Percentiles rank a stretch among this genome's conserved stretches.
Conservation (phyloP, 306 rosid species). For the Albizia julibrissin region DNA sequence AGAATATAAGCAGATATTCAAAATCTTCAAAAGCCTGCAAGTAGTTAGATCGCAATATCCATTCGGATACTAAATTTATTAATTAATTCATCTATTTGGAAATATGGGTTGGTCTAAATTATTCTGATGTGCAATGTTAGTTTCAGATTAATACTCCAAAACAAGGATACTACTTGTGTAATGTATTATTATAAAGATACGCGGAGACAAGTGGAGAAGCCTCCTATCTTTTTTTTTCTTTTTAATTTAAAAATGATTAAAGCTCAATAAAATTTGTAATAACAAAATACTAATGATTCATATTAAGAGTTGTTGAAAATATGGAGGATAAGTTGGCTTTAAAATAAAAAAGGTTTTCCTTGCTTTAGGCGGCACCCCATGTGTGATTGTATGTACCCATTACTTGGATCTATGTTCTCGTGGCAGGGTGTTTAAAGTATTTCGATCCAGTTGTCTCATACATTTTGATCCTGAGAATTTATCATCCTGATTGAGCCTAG, state of each 20-base stretch:
- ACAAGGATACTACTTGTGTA: not conserved
- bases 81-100: not conserved
- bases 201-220: not conserved
- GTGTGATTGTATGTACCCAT: not conserved
- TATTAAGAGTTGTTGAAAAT: not conserved
- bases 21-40: not conserved
- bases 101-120: not conserved
- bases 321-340: not conserved
- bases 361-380: not conserved
- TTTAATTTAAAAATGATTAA: not conserved
- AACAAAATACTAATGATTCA: not conserved
- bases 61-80: not conserved
- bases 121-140: not conserved
- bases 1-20: not conserved
- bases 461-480: too few relatives aligned
- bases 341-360: not conserved
- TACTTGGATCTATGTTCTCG: not conserved
- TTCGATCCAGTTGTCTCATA: too few relatives aligned
- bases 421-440: not conserved
- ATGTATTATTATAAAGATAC: not conserved
- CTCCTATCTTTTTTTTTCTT: not conserved
- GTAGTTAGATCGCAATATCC: not conserved
- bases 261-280: not conserved
- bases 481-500: accelerated
- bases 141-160: not conserved